Conservation (phyloP, 2,329 filamentous ascomycete species). For the Cladosporium sp. region DNA sequence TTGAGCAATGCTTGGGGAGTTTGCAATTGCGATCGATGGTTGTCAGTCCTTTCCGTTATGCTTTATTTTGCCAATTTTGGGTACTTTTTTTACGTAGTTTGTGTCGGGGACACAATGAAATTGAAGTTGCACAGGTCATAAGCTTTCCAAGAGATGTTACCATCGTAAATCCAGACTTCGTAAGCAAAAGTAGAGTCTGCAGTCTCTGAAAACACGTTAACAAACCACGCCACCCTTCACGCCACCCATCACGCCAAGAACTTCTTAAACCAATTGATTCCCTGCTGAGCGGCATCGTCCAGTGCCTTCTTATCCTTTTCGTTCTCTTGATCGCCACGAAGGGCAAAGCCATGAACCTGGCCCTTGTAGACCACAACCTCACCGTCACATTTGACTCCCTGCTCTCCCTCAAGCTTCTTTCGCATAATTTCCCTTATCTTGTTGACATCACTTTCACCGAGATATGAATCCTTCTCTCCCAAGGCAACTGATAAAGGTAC, state of each 20-base stretch:
- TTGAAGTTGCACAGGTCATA: no score
- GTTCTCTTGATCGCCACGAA: constrained; percentile 37
- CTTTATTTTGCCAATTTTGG: no score
- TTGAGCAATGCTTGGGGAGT: no score
- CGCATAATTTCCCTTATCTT: constrained; percentile 37
- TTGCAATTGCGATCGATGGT: no score
- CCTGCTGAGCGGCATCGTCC: constrained; percentile 37
- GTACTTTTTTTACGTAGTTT: no score
- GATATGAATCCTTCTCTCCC: constrained; percentile 37
- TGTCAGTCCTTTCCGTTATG: no score
- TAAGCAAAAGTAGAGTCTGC: no score
- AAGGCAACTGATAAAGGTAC: constrained; percentile 38
- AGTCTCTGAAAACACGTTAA: no score
- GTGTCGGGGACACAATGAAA: no score
- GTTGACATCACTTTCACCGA: constrained; percentile 33
- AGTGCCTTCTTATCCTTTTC: constrained; percentile 44
- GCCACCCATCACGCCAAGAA: constrained; percentile 3
- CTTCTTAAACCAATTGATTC: constrained; percentile 20
- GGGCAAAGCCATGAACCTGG: constrained; percentile 41
- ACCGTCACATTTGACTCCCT: constrained; percentile 20
- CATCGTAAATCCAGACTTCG: no score
- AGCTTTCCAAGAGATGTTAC: no score
- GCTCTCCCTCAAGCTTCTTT: constrained; percentile 32
- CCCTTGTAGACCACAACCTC: constrained; percentile 39
- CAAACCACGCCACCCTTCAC: neutral